phyloP scores from a whole-genome alignment of 352 stramenopile species.

The Phytophthora pinifolia region DNA sequence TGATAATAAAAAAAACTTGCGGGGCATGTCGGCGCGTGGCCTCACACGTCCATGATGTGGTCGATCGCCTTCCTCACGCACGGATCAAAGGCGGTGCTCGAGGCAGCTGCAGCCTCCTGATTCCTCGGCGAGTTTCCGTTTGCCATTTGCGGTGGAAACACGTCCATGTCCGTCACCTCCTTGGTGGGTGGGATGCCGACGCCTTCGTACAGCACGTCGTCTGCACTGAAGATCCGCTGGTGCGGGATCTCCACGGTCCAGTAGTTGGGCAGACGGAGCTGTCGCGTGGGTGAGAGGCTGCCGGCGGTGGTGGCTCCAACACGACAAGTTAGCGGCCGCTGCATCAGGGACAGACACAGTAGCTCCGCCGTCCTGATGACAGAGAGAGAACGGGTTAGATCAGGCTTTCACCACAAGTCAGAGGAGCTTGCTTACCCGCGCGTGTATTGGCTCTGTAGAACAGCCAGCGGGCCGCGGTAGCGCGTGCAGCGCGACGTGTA shows the following conservation, averaged over 20 bases:
- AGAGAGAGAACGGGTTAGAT: conserved; percentile 14
- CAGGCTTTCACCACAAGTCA: background rate
- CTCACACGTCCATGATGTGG: conserved; percentile 63
- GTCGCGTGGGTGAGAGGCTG: conserved; percentile 57
- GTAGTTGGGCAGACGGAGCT: conserved; percentile 78
- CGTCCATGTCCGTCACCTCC: conserved; percentile 33
- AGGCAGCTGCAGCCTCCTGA: conserved; percentile 7
- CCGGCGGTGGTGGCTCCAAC: conserved; percentile 62
- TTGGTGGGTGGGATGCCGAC: conserved; percentile 63
- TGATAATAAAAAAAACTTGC: conserved; percentile 24
- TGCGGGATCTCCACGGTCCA: conserved; percentile 83
- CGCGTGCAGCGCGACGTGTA: conserved; percentile 51
- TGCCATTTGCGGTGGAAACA: conserved; percentile 14
- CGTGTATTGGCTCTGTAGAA: conserved; percentile 80
- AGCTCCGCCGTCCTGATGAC: conserved; percentile 65
- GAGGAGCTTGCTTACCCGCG: conserved; percentile 46
- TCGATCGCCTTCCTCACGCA: conserved; percentile 74
- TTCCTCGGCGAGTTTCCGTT: conserved; percentile 15
- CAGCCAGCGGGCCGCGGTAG: conserved; percentile 65
- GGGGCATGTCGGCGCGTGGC: conserved; percentile 1
- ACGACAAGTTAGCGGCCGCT: conserved; percentile 57
- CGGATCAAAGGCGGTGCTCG: conserved; percentile 41
- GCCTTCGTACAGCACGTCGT: conserved; percentile 61
- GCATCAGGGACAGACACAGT: conserved; percentile 65
- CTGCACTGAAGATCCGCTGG: conserved; percentile 65